phyloP scores from a whole-genome alignment of 1,284 basidiomycete genomes.

The Ustilago esculenta region DNA sequence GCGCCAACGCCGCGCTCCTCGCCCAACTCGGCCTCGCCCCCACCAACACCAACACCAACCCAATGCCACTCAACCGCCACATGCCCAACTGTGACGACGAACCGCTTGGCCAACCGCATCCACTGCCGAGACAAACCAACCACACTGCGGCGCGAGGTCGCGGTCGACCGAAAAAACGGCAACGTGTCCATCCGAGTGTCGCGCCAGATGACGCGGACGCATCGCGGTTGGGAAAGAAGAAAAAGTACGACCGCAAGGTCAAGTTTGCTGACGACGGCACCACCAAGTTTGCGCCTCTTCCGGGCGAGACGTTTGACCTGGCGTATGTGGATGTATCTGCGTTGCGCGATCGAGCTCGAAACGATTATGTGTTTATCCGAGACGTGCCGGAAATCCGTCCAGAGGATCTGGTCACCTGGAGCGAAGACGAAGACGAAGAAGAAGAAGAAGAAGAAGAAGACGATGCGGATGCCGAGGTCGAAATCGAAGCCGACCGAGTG shows the following conservation, averaged over 20 bases:
- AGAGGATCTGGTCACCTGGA: slow-evolving; percentile 26
- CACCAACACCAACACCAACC: not conserved
- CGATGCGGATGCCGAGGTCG: no score
- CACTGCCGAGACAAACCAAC: not conserved
- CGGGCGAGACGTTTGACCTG: slow-evolving; percentile 25
- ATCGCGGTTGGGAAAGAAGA: no score
- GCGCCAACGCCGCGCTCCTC: slow-evolving; percentile 33
- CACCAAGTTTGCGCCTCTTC: slow-evolving; percentile 25
- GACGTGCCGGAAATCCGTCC: slow-evolving; percentile 39
- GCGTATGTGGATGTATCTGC: slow-evolving; percentile 31
- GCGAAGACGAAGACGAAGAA: slow-evolving; percentile 31
- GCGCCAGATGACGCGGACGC: no score
- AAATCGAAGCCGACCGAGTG: no score
- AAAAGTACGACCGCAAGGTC: slow-evolving; percentile 36
- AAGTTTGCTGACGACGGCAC: slow-evolving; percentile 44
- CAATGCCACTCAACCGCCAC: not conserved
- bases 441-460: slow-evolving; percentile 13
- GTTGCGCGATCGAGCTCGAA: slow-evolving; percentile 34
- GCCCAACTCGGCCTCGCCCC: slow-evolving; percentile 37
- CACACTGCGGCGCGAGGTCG: slow-evolving; percentile 9
- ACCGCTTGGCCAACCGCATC: no score
- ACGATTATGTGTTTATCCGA: slow-evolving; percentile 33
- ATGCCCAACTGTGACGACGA: not conserved
- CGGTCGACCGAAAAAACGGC: slow-evolving; percentile 20
- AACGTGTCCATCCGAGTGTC: not conserved